phyloP scores from a whole-genome alignment of 225 moss, liverwort and hornwort species.

The Physcomitrellopsis africana region DNA sequence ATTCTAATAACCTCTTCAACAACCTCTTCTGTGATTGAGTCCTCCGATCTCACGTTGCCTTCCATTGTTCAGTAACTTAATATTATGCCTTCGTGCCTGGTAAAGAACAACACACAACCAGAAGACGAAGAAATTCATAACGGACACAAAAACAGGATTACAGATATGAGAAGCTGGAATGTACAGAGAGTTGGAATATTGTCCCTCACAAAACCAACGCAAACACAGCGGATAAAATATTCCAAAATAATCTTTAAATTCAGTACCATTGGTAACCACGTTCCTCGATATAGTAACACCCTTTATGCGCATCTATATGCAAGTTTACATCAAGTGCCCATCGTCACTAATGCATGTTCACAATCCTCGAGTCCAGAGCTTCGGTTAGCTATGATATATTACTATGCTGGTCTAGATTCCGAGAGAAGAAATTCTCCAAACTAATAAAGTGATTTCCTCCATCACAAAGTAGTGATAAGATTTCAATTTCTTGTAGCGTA shows the following conservation, averaged over 20 bases:
- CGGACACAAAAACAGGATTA: background rate
- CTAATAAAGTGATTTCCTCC: too few relatives aligned
- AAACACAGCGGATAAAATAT: background rate
- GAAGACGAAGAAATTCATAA: conserved; percentile 14
- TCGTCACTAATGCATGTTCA: background rate
- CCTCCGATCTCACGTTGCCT: conserved; percentile 28
- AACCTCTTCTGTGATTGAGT: conserved; percentile 15
- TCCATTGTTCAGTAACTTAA: conserved; percentile 53
- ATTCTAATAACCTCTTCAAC: conserved; percentile 30
- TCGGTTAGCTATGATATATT: background rate
- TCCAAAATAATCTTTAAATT: conserved; percentile 14
- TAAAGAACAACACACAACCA: conserved; percentile 8
- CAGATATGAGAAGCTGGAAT: background rate
- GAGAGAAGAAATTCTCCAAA: too few relatives aligned
- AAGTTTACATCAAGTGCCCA: background rate
- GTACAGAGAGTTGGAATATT: background rate
- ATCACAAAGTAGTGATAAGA: too few relatives aligned
- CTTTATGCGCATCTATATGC: background rate
- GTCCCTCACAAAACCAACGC: conserved; percentile 22
- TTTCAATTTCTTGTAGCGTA: too few relatives aligned
- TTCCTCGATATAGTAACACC: background rate
- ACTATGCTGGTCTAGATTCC: too few relatives aligned
- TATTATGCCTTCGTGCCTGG: conserved; percentile 57
- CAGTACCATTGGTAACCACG: background rate
- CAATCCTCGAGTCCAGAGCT: background rate